Base-by-base conservation (phyloP, 495 filamentous ascomycete species). In the Lasiosphaeria miniovina region DNA sequence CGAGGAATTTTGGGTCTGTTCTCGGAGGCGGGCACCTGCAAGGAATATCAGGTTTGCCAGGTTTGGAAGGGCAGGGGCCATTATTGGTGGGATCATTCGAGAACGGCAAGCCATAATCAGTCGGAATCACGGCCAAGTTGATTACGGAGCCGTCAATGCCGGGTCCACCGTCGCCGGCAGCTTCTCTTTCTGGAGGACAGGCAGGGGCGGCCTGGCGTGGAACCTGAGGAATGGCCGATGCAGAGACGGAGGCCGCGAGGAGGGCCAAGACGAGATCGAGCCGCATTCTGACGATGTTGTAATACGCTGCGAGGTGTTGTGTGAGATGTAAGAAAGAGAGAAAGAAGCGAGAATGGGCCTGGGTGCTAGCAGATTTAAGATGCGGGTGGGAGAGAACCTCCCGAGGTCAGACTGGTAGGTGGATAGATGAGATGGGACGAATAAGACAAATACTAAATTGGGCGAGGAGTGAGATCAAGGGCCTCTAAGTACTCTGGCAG, bases 21-120 rank as follows among this genome's bases (percentile, higher is more conserved):
- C 58, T 55, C 3, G 49, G 50, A 1, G 67, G 67, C 24, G 65
- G 65, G 62, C 67, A 70, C 58, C 49, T 45, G 60, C 62, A 67
- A 6, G 65, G 65, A 54, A 70, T 70, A 9, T 24, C 24, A 24
- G 52, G 60, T 46, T 58, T 60, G 53, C 61, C 50, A 57, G 59
- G 58, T 61, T 55, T 62, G 41, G 60, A 62, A 2, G 12, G 36
- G 56, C 64, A 66, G 54, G 17, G 38, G 53, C 45, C 55, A 3
- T 14, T 2, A 5, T n/a, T 14, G 43, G 11, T 46, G 43, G 24
- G 24, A 24, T 24, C 24, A 24, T 0, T 24, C 24, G 24, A 24
- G 24, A 24, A 24, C 24, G 24, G 24, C 24, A 51, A 6, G 49
- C 49, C 49, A 51, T 31, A 51, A 24, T 51, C 49, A 10, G 24